Evolutionary conservation across 345 rosid species (phyloP), one percentile per base, ranked within the genome.

Genomic region (Lepidium sativum): DNA sequence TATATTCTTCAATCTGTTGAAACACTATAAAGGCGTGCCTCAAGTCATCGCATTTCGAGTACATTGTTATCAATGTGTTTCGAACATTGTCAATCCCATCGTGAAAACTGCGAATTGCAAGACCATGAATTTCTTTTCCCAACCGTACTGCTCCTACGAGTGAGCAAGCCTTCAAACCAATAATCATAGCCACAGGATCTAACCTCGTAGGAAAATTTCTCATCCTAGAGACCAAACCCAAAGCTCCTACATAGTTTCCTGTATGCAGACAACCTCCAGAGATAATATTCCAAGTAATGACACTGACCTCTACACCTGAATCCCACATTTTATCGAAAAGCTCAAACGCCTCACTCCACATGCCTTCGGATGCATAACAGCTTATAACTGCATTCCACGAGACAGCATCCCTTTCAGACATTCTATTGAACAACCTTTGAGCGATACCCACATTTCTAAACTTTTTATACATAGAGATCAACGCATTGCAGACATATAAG

Each of bases 391-490:
- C 73, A 58, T 87, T 87, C 97, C 97, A 90, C 33, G 95, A 82
- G 29, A 87, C 83, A 56, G 67, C 78, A 79, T 89, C 95, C 74
- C 80, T 85, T 49, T 81, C 79, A 0, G 68, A 67, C 88, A 90
- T 90, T 14, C 70, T 57, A 56, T 87, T 83, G 27, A 89, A 89
- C 75, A 89, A 66, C 40, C 43, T 17, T 9, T 71, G 75, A 13
- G 88, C 84, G 60, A 72, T 62, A 60, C 64, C 57, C 59, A 87
- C 67, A 35, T 80, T 68, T 18, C 88, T 84, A 63, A 79, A 70
- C 54, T 79, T 85, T 41, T 88, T 83, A 71, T 89, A 87, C 97
- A 89, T 85, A 14, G 97, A 80, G 32, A 85, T 74, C 82, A 90
- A 69, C 4, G 97, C 83, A 42, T 87, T 90, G 62, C 82, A 83